phyloP scores from a whole-genome alignment of 345 rosid species.

The Corchorus olitorius region DNA sequence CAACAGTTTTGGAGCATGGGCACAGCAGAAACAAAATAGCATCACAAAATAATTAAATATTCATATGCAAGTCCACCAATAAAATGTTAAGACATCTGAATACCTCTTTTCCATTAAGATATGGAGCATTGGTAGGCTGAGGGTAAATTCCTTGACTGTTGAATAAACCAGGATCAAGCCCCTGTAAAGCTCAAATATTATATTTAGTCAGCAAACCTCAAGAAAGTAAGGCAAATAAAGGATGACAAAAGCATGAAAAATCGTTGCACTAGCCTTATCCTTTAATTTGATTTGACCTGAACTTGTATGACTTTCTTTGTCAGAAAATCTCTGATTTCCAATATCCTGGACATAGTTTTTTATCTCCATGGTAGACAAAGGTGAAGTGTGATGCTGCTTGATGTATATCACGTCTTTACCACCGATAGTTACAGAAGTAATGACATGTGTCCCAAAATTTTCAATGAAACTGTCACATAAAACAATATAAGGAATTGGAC shows the following conservation, averaged over 20 bases:
- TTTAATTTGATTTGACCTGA: slow-evolving; percentile 56
- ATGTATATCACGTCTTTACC: slow-evolving; percentile 75
- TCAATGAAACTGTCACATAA: slow-evolving; percentile 63
- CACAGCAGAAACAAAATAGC: not conserved
- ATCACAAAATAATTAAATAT: not conserved
- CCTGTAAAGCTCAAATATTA: slow-evolving; percentile 39
- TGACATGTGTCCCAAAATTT: slow-evolving; percentile 71
- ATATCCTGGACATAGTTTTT: slow-evolving; percentile 64
- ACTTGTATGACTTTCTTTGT: slow-evolving; percentile 37
- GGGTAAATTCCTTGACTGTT: slow-evolving; percentile 81
- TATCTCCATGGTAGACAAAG: slow-evolving; percentile 56
- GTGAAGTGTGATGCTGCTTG: slow-evolving; percentile 71
- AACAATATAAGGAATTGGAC: slow-evolving; percentile 21
- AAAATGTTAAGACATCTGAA: slow-evolving; percentile 15
- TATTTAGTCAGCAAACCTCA: slow-evolving; percentile 8
- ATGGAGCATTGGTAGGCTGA: slow-evolving; percentile 56
- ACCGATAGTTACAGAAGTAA: slow-evolving; percentile 71
- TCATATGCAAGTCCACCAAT: slow-evolving; percentile 4
- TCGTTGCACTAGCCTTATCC: slow-evolving; percentile 67
- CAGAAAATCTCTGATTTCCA: slow-evolving; percentile 71
- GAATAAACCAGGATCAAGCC: slow-evolving; percentile 62
- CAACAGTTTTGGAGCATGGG: not conserved
- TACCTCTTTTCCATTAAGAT: slow-evolving; percentile 73
- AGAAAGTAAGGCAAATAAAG: slow-evolving; percentile 8
- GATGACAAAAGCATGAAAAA: slow-evolving; percentile 8